A percentile compares a stretch with the other conserved stretches of the same genome.
Conservation (phyloP, 2,329 filamentous ascomycete species). For the Colletotrichum kahawae region DNA sequence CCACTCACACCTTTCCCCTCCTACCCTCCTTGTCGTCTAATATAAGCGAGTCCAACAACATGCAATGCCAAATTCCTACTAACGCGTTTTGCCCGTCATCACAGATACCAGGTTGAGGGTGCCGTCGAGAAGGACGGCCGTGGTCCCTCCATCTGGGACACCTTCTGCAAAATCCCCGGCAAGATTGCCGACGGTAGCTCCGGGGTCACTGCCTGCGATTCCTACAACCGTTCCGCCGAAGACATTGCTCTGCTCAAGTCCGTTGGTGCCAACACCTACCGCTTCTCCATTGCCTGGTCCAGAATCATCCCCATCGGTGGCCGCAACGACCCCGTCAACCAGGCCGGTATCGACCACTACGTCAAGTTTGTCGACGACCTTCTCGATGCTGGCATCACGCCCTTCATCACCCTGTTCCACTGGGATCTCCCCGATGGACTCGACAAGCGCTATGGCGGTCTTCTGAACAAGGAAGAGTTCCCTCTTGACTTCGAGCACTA, state of each 20-base stretch:
- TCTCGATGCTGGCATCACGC: slow-evolving; percentile 75
- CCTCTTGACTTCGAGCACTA: slow-evolving; percentile 82
- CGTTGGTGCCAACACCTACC: slow-evolving; percentile 76
- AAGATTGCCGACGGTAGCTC: slow-evolving; percentile 82
- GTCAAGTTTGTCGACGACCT: slow-evolving; percentile 80
- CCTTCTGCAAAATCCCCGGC: slow-evolving; percentile 80
- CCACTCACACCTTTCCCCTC: not conserved
- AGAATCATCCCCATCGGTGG: slow-evolving; percentile 87
- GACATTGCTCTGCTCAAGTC: slow-evolving; percentile 80
- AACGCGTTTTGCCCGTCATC: not conserved
- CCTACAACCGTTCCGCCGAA: slow-evolving; percentile 78
- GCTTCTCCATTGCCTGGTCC: slow-evolving; percentile 86
- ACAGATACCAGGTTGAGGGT: slow-evolving; percentile 88
- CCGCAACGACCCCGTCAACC: slow-evolving; percentile 81
- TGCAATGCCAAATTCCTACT: slow-evolving; percentile 7
- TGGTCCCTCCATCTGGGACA: slow-evolving; percentile 86
- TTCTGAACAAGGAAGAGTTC: slow-evolving; percentile 83
- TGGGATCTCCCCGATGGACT: slow-evolving; percentile 86
- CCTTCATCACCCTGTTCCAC: slow-evolving; percentile 84
- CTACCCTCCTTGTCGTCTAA: not conserved
- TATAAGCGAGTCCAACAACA: slow-evolving; percentile 1
- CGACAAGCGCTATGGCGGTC: slow-evolving; percentile 80
- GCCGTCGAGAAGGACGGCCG: slow-evolving; percentile 76
- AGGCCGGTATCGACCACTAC: slow-evolving; percentile 79
- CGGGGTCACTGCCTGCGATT: slow-evolving; percentile 83